These are phyloP conservation scores for Pleoardoris graminearum DNA, from an alignment of 2,329 filamentous ascomycete species.

Conservation along the genomic window DNA sequence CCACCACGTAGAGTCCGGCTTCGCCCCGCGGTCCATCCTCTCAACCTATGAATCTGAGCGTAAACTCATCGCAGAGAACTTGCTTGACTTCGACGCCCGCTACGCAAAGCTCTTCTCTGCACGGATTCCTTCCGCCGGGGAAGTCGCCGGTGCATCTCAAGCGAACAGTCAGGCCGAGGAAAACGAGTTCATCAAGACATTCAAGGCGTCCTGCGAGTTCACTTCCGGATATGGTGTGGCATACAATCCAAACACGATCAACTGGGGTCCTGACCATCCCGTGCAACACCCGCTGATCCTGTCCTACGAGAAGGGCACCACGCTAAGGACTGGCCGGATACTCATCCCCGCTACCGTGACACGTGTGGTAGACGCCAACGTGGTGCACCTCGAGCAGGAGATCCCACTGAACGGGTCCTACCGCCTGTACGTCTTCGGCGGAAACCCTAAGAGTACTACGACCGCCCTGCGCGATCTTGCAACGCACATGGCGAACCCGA, in stretches of 20 bases:
- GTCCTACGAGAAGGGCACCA: slow-evolving; percentile 57
- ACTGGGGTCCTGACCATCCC: slow-evolving; percentile 76
- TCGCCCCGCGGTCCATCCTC: slow-evolving; percentile 74
- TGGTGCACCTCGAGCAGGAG: slow-evolving; percentile 87
- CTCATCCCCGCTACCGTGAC: slow-evolving; percentile 81
- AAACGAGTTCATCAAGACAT: slow-evolving; percentile 84
- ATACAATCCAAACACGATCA: slow-evolving; percentile 79
- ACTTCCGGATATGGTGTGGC: slow-evolving; percentile 90
- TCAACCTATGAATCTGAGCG: slow-evolving; percentile 87
- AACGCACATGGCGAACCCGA: slow-evolving; percentile 63
- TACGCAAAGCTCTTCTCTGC: slow-evolving; percentile 91
- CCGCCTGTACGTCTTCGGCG: slow-evolving; percentile 84
- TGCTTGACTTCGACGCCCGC: slow-evolving; percentile 83
- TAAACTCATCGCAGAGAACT: slow-evolving; percentile 78
- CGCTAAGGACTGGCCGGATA: slow-evolving; percentile 72
- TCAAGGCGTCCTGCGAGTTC: slow-evolving; percentile 90
- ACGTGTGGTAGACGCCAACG: slow-evolving; percentile 83
- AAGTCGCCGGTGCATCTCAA: slow-evolving; percentile 66
- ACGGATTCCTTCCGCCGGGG: slow-evolving; percentile 70
- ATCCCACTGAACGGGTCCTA: slow-evolving; percentile 87
- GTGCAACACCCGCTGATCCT: slow-evolving; percentile 73
- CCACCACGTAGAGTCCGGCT: slow-evolving; percentile 82
- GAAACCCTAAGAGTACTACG: slow-evolving; percentile 60
- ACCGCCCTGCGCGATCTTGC: slow-evolving; percentile 73
- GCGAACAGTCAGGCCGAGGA: slow-evolving; percentile 51